Conservation (phyloP, 148 eudicot species). For the Spergularia bocconei region DNA sequence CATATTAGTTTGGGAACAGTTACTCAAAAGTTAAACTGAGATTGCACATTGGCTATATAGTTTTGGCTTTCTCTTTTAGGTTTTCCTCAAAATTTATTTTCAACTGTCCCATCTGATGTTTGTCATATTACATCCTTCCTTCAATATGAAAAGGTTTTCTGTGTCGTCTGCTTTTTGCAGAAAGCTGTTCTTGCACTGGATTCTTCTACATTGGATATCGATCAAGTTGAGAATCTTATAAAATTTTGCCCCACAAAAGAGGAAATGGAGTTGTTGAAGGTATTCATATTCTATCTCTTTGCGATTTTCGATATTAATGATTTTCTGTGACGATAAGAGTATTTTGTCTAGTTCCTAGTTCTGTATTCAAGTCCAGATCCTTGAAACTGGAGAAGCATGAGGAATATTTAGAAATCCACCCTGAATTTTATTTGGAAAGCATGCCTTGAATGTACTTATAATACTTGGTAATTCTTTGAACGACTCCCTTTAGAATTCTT, state of each 20-base stretch:
- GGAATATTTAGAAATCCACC: background rate
- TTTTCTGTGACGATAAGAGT: background rate
- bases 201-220: slow-evolving; percentile 77
- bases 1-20: too few relatives aligned
- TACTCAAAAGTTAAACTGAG: too few relatives aligned
- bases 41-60: too few relatives aligned
- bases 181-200: slow-evolving; percentile 86
- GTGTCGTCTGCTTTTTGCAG: slow-evolving; percentile 31
- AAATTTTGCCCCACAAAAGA: slow-evolving; percentile 97
- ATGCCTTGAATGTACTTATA: background rate
- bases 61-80: too few relatives aligned
- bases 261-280: slow-evolving; percentile 92
- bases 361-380: background rate
- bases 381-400: background rate
- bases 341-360: background rate
- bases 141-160: background rate
- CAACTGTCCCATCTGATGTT: background rate
- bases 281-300: slow-evolving; percentile 23
- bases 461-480: background rate
- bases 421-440: too few relatives aligned
- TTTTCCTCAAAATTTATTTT: too few relatives aligned
- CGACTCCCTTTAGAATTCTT: background rate
- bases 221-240: slow-evolving; percentile 93
- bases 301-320: background rate
- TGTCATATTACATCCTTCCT: background rate